Percentiles rank a stretch among this genome's conserved stretches.
These are phyloP conservation scores for Cynanchum wilfordii DNA, from an alignment of 257 asterid genomes.

Conservation along the genomic window DNA sequence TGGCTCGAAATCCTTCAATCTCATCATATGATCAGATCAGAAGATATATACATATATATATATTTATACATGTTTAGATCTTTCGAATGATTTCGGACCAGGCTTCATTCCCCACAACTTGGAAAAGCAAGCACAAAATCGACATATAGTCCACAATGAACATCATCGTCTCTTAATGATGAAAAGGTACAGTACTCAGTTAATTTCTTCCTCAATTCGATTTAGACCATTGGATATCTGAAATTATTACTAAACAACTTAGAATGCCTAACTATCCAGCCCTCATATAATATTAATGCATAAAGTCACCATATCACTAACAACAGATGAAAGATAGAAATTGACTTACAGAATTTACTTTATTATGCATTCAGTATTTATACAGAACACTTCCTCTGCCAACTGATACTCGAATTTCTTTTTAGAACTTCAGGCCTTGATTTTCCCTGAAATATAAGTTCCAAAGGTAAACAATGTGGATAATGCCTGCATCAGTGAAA, in stretches of 20 bases:
- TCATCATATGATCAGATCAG: constrained; percentile 2
- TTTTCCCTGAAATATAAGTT: neutral
- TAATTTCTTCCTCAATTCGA: no score
- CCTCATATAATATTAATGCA: neutral
- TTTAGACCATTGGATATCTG: no score
- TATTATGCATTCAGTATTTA: neutral
- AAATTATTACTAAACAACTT: no score
- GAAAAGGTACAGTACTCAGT: no score
- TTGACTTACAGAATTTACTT: neutral
- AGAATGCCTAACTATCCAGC: neutral
- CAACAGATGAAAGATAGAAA: neutral
- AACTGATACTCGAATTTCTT: no score
- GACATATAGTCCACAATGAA: no score
- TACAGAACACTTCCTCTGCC: neutral
- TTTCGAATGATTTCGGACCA: constrained; percentile 50
- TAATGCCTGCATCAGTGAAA: neutral
- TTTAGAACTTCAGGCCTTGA: neutral
- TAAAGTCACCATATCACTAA: neutral
- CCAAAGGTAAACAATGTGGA: neutral
- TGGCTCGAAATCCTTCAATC: constrained; percentile 47
- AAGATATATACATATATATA: no score
- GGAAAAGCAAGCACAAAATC: constrained; percentile 6
- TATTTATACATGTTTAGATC: neutral
- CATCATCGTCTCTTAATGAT: no score
- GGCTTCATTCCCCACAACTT: constrained; percentile 79